Percentiles rank a stretch among this genome's conserved stretches.
phyloP scores from a whole-genome alignment of 768 basidiomycete genomes.

The Suillus lakei region DNA sequence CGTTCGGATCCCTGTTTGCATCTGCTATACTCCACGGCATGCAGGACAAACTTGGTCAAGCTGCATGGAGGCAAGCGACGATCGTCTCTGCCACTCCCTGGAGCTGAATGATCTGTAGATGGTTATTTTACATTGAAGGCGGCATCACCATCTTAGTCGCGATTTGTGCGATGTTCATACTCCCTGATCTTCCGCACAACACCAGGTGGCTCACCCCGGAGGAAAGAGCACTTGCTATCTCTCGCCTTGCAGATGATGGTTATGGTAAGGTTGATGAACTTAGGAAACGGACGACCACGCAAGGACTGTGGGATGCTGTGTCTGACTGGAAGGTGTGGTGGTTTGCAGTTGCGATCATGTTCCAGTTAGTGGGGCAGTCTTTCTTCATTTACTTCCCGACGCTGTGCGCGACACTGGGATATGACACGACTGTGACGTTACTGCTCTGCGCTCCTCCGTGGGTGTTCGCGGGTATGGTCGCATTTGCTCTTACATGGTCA shows the following conservation, averaged over 20 bases:
- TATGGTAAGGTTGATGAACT: conserved; percentile 54
- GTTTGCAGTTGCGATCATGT: conserved; percentile 59
- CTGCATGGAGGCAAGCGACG: conserved; percentile 43
- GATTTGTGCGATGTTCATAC: conserved; percentile 36
- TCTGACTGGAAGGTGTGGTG: conserved; percentile 84
- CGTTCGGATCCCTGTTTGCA: conserved; percentile 49
- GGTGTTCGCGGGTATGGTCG: neutral
- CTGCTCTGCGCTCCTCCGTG: neutral
- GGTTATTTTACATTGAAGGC: conserved; percentile 36
- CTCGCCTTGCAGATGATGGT: conserved; percentile 38
- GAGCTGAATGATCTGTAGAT: conserved; percentile 6
- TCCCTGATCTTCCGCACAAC: conserved; percentile 43
- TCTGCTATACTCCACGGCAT: conserved; percentile 48
- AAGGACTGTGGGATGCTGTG: conserved; percentile 60
- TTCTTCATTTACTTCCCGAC: neutral
- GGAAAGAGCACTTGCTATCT: conserved; percentile 35
- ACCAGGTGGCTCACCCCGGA: conserved; percentile 34
- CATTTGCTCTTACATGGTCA: neutral
- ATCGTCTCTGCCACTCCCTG: neutral
- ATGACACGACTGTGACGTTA: neutral
- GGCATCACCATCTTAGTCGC: conserved; percentile 39
- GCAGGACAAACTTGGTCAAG: conserved; percentile 43
- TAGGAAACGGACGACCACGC: conserved; percentile 26
- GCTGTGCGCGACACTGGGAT: neutral
- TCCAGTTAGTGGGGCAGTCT: neutral